phyloP scores from a whole-genome alignment of 495 filamentous ascomycete genomes.

The Aspergillus haitiensis region DNA sequence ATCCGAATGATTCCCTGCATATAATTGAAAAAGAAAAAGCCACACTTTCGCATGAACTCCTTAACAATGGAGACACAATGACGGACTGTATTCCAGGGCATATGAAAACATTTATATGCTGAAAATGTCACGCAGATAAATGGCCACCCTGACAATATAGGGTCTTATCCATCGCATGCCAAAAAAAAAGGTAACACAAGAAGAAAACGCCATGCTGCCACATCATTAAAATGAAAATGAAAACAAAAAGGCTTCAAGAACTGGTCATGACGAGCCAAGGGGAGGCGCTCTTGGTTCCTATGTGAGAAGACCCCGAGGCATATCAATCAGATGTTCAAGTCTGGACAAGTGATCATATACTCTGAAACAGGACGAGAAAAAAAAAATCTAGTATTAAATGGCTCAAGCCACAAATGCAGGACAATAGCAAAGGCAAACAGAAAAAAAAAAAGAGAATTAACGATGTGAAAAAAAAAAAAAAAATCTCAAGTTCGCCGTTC shows the following conservation, averaged over 20 bases:
- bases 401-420: conserved; percentile 34
- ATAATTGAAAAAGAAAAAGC: conserved; percentile 17
- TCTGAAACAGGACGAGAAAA: conserved; percentile 23
- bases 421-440: conserved; percentile 19
- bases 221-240: conserved; percentile 18
- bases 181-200: conserved; percentile 5
- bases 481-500: conserved; percentile 44
- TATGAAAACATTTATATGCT: conserved; percentile 27
- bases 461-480: conserved; percentile 30
- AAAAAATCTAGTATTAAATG: conserved; percentile 42
- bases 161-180: conserved; percentile 22
- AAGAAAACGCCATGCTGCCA: conserved; percentile 18
- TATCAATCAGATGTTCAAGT: conserved; percentile 12
- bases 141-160: conserved; percentile 13
- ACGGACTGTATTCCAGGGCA: conserved; percentile 18
- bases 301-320: conserved; percentile 5
- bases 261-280: conserved; percentile 14
- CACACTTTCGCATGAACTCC: conserved; percentile 25
- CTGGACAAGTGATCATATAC: conserved; percentile 26
- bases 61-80: conserved; percentile 21
- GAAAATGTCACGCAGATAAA: conserved; percentile 24
- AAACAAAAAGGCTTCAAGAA: conserved; percentile 10
- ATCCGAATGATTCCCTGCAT: conserved; percentile 17
- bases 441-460: conserved; percentile 29
- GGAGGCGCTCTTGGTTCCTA: background rate